Percentiles rank a stretch among this genome's conserved stretches.
Evolutionary conservation across 2,329 filamentous ascomycete species (phyloP).

Genomic region (Alternaria sp.): DNA sequence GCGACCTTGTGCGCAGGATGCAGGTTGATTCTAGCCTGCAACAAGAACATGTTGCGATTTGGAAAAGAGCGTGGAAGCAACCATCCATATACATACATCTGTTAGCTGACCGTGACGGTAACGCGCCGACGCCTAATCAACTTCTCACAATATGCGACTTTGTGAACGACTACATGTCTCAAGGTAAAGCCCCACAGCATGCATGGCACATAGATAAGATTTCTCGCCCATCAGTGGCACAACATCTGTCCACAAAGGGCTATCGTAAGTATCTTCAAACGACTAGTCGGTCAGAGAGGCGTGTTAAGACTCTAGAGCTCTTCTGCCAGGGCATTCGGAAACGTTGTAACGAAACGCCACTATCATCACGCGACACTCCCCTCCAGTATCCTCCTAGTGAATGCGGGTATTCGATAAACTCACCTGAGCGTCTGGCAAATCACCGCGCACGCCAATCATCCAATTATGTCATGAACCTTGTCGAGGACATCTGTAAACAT

Average conservation of each 20-base stretch:
- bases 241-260: slow-evolving; percentile 16
- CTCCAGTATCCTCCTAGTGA: slow-evolving; percentile 34
- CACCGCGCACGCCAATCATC: slow-evolving; percentile 35
- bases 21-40: slow-evolving; percentile 23
- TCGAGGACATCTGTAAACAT: slow-evolving; percentile 37
- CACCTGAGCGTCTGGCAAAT: slow-evolving; percentile 29
- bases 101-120: slow-evolving; percentile 31
- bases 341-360: slow-evolving; percentile 24
- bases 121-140: slow-evolving; percentile 35
- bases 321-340: slow-evolving; percentile 29
- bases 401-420: slow-evolving; percentile 37
- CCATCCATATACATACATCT: slow-evolving; percentile 44
- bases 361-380: slow-evolving; percentile 19
- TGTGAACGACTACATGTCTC: slow-evolving; percentile 28
- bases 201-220: slow-evolving; percentile 35
- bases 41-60: slow-evolving; percentile 28
- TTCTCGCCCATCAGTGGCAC: slow-evolving; percentile 11
- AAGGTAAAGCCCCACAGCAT: background rate
- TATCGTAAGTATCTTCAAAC: slow-evolving; percentile 40
- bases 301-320: slow-evolving; percentile 22
- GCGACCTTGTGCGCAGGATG: slow-evolving; percentile 30
- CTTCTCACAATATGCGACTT: slow-evolving; percentile 31
- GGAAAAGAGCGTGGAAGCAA: slow-evolving; percentile 30
- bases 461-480: slow-evolving; percentile 45
- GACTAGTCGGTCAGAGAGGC: slow-evolving; percentile 21